These are phyloP conservation scores for Trametes cinnabarina DNA, from an alignment of 768 basidiomycete genomes.

Conservation along the genomic window DNA sequence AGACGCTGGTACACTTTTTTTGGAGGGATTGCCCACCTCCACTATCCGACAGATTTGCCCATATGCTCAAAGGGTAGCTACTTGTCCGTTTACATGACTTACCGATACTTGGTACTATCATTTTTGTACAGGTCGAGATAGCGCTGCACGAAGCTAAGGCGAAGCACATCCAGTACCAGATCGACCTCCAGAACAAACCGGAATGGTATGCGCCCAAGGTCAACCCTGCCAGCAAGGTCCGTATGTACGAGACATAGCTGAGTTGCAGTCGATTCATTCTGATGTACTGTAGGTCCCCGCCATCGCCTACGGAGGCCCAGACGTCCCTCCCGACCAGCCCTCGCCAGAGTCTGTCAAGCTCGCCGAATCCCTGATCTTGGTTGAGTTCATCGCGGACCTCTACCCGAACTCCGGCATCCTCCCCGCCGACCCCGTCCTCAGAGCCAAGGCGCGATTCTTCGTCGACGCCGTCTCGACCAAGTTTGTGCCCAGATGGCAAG, in stretches of 20 bases:
- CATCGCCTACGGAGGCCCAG: slow-evolving; percentile 60
- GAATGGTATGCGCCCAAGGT: slow-evolving; percentile 66
- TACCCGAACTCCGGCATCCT: slow-evolving; percentile 47
- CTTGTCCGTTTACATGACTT: slow-evolving; percentile 41
- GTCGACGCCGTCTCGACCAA: slow-evolving; percentile 52
- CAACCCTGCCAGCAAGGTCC: slow-evolving; percentile 67
- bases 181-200: slow-evolving; percentile 67
- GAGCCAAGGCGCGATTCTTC: slow-evolving; percentile 64
- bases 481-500: slow-evolving; percentile 39
- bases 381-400: slow-evolving; percentile 67
- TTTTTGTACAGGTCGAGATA: slow-evolving; percentile 45
- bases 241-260: neutral
- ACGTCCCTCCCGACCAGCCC: slow-evolving; percentile 52
- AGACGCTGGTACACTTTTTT: no score
- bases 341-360: slow-evolving; percentile 60
- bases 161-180: slow-evolving; percentile 49
- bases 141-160: slow-evolving; percentile 57
- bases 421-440: slow-evolving; percentile 53
- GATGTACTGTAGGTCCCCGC: slow-evolving; percentile 48
- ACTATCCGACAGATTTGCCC: slow-evolving; percentile 65
- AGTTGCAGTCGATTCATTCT: neutral
- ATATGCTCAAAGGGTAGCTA: slow-evolving; percentile 41
- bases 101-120: no score
- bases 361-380: slow-evolving; percentile 61
- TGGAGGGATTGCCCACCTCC: no score